A percentile compares a stretch with the other conserved stretches of the same genome.
phyloP scores from a whole-genome alignment of 208 protist genomes.

The Acanthamoeba quina region DNA sequence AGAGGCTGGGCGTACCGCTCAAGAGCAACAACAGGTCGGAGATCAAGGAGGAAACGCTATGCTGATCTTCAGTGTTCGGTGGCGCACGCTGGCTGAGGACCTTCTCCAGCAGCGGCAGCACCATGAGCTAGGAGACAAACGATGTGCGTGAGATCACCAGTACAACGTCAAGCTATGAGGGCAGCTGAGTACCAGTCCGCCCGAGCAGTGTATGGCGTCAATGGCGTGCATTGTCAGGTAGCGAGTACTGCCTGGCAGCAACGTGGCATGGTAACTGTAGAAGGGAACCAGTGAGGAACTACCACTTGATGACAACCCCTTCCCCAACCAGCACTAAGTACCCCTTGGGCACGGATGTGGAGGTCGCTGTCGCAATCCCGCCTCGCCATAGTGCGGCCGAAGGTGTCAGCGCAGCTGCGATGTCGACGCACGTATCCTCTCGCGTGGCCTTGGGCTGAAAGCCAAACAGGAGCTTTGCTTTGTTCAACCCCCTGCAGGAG shows the following conservation, averaged over 20 bases:
- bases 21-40: conserved; percentile 39
- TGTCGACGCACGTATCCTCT: conserved; percentile 38
- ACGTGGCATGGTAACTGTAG: conserved; percentile 21
- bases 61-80: neutral
- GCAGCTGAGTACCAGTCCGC: conserved; percentile 6
- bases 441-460: conserved; percentile 54
- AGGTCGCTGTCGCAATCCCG: neutral
- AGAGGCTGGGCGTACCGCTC: neutral
- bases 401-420: conserved; percentile 14
- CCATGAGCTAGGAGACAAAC: neutral
- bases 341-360: conserved; percentile 23
- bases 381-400: conserved; percentile 2
- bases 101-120: conserved; percentile 41
- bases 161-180: neutral
- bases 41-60: neutral
- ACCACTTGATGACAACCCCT: neutral
- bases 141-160: neutral
- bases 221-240: conserved; percentile 22
- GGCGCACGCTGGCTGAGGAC: neutral
- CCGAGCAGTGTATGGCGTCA: conserved; percentile 5
- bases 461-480: conserved; percentile 21
- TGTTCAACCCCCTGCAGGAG: conserved; percentile 13
- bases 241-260: conserved; percentile 30
- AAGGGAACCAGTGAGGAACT: no score
- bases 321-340: neutral